Evolutionary conservation across 2,329 filamentous ascomycete genomes (phyloP).

Genomic region (Ophidiomyces ophidiicola): DNA sequence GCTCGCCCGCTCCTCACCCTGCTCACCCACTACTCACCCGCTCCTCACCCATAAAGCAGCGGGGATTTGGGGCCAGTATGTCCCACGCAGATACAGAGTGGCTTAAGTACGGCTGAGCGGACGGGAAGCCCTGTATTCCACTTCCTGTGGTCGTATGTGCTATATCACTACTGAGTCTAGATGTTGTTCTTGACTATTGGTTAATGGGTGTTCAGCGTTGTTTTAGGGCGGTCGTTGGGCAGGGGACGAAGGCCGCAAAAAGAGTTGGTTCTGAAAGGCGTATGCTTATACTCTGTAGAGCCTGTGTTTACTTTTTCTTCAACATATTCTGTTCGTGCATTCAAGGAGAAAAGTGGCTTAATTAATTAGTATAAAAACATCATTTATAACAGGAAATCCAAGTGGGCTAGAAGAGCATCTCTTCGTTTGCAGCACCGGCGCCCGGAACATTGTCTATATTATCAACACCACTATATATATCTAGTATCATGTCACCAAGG

Average conservation of each 20-base stretch:
- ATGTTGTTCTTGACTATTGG: no score
- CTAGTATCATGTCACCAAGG: neutral
- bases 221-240: neutral
- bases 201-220: no score
- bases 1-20: constrained; percentile 3
- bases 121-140: no score
- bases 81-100: constrained; percentile 6
- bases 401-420: constrained; percentile 2
- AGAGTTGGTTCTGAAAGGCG: no score
- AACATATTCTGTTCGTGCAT: no score
- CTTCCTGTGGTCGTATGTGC: no score
- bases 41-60: constrained; percentile 3
- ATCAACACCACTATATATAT: neutral
- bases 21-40: constrained; percentile 5
- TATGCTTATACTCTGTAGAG: no score
- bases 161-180: no score
- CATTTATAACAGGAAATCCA: no score
- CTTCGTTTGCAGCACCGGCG: neutral
- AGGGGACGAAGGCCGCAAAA: neutral
- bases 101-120: constrained; percentile 8
- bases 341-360: no score
- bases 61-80: constrained; percentile 1
- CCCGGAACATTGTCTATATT: neutral
- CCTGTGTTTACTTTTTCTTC: no score
- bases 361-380: no score